Conservation (phyloP, 306 rosid species). For the Prunus mongolica region DNA sequence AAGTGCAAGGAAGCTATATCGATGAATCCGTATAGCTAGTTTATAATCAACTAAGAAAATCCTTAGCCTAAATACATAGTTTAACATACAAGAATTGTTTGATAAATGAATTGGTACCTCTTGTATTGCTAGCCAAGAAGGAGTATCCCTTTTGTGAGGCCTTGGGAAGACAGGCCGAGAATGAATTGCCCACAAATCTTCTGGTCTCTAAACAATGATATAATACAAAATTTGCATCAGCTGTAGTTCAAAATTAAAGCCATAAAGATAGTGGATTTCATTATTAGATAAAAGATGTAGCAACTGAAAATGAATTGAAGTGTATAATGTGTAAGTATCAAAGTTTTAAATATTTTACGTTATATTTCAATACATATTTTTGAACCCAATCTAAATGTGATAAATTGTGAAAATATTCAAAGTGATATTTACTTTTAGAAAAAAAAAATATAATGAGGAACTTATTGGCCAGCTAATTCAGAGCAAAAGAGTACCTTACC, state of each 20-base stretch:
- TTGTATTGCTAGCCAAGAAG: slow-evolving; percentile 86
- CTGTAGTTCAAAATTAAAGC: neutral
- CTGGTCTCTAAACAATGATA: slow-evolving; percentile 61
- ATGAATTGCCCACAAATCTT: slow-evolving; percentile 90
- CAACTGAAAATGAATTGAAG: neutral
- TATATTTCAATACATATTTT: neutral
- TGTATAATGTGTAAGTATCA: neutral
- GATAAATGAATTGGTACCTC: slow-evolving; percentile 45
- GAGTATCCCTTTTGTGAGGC: slow-evolving; percentile 75
- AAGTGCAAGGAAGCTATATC: neutral
- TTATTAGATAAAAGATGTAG: slow-evolving; percentile 10
- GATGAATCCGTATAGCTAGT: neutral
- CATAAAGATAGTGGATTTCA: neutral
- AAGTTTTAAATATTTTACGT: neutral
- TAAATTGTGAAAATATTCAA: neutral
- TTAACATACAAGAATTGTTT: neutral
- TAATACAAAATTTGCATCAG: slow-evolving; percentile 23
- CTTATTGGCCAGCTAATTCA: slow-evolving; percentile 11
- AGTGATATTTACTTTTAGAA: neutral
- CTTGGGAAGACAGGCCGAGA: slow-evolving; percentile 71
- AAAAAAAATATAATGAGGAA: neutral
- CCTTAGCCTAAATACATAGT: neutral
- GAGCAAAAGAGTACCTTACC: slow-evolving; percentile 76
- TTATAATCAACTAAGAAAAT: neutral
- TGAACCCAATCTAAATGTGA: neutral